Base-by-base conservation (phyloP, 805 yeast genomes). In the Saturnispora halmiae region DNA sequence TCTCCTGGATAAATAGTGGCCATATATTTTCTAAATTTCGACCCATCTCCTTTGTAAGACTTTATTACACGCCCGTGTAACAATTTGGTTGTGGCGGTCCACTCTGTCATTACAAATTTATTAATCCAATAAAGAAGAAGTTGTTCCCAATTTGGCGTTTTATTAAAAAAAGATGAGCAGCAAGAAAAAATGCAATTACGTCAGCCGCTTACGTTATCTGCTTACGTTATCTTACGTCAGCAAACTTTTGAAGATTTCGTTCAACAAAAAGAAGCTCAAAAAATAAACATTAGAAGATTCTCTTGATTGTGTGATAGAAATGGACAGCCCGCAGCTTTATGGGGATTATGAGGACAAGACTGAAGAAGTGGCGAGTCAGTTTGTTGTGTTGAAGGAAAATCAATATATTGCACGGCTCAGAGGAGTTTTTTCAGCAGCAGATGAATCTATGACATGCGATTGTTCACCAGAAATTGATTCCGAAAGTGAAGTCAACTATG, bases 361-460 rank as follows among this genome's bases (percentile, higher is more conserved):
- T 0, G 67, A 65, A 13, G 92, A 84, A 58, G 96, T 95, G 0
- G 53, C 65, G 41, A 40, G 53, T 18, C 69, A 78, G 4, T 90
- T 84, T 58, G 64, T 58, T 4, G 70, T 63, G 45, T 54, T 90
- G 35, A 60, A 61, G 22, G 71, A 71, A 39, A 81, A 88, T 53
- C 66, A 73, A 6, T 90, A 87, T 58, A 66, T 74, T 16, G 66
- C 66, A 40, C 79, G 77, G 53, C 51, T 59, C 33, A 62, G 84
- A 10, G 95, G 95, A 9, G 65, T 70, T 28, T 84, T 81, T 38
- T 53, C 63, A 4, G 67, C 70, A 31, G 84, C 82, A 54, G 79
- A 78, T 47, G 95, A 85, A 49, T 71, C 72, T 48, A 87, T 90
- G 92, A 75, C 88, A 13, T 90, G 98, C 67, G 96, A 87, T 55